phyloP scores from a whole-genome alignment of 139 green algal genomes.

The Astrephomene gubernaculifera region DNA sequence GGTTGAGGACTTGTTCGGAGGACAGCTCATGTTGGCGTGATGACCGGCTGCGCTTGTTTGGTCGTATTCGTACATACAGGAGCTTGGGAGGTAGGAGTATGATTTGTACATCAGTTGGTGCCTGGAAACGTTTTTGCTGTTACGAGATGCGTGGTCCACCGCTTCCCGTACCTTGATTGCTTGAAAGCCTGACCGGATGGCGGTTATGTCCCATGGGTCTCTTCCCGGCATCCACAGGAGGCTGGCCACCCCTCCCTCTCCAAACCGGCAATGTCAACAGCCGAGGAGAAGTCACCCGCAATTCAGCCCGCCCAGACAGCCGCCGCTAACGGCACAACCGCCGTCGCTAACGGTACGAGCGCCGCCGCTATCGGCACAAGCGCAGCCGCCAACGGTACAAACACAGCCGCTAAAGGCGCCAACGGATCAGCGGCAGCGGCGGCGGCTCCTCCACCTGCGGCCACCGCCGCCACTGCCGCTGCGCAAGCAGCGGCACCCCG shows the following conservation, averaged over 20 bases:
- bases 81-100: background rate
- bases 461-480: background rate
- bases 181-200: too few species aligned
- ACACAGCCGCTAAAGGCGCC: background rate
- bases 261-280: too few species aligned
- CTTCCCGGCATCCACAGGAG: background rate
- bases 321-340: background rate
- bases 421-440: background rate
- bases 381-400: background rate
- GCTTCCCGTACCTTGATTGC: background rate
- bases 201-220: too few species aligned
- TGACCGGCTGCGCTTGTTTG: too few species aligned
- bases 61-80: background rate
- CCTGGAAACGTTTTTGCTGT: background rate
- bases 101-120: background rate
- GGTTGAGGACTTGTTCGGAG: background rate
- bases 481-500: background rate
- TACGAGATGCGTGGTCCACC: too few species aligned
- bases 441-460: background rate
- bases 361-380: background rate
- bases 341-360: background rate
- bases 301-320: background rate
- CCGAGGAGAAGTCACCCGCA: background rate
- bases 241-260: background rate
- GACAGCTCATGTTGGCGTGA: background rate